Evolutionary conservation across 441 rosid genomes (phyloP), one percentile per base, ranked within the genome.

Genomic region (Corymbia calophylla): DNA sequence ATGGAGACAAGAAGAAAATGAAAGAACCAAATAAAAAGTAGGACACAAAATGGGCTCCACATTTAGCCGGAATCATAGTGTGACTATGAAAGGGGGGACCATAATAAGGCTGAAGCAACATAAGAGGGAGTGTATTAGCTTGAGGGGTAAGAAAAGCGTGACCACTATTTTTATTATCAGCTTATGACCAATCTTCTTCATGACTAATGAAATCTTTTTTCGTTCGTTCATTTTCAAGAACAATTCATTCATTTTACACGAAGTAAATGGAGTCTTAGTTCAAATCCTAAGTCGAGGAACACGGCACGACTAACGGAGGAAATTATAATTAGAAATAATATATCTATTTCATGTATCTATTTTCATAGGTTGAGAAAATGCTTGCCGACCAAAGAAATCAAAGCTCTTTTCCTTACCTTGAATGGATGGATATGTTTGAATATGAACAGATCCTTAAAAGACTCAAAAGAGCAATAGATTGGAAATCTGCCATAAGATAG

Each of bases 221-320:
- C 3, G 17, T 58, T 58, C 10, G 25, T 58, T 58, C 6, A 58
- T 25, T 58, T 58, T 58, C 25, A 10, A 8, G 29, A 58, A 29
- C 25, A 19, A 58, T 0, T n/a, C n/a, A n/a, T n/a, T n/a, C 3
- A 0, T 58, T 25, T 58, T 58, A 1, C 14, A 58, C 6, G 5
- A 9, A 25, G 25, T 58, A 25, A 58, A 9, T 58, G 11, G 64
- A 58, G 64, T 29, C 64, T 25, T 3, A 21, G 27, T 70, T 27
- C 19, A 70, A 11, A 70, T 39, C 82, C 16, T 35, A 35, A 10
- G 82, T 70, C 3, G 48, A 35, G 27, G 29, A 35, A 16, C 82
- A 70, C 48, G 47, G 21, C 82, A 19, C 27, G 13, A 70, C 8
- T 19, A 11, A 21, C 9, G 27, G 44, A 2, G 81, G 48, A 35